phyloP scores from a whole-genome alignment of 2,329 filamentous ascomycete species.

The Whalleya microplaca region DNA sequence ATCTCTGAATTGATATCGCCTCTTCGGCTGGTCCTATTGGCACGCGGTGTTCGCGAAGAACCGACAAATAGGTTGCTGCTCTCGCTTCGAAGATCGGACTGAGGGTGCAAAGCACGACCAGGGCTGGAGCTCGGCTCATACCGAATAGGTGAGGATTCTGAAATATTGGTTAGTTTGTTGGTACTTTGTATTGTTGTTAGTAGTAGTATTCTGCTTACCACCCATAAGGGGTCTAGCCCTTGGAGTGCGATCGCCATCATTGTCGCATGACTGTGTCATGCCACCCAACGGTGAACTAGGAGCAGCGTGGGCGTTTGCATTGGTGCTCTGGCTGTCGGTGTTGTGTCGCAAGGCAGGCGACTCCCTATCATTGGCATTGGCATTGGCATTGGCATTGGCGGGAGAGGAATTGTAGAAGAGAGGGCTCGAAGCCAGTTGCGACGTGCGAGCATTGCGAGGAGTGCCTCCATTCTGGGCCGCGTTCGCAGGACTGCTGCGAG shows the following conservation, averaged over 20 bases:
- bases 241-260: constrained; percentile 71
- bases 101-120: constrained; percentile 62
- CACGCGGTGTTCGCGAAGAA: constrained; percentile 56
- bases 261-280: constrained; percentile 57
- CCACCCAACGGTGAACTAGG: constrained; percentile 65
- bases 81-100: constrained; percentile 77
- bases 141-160: constrained; percentile 90
- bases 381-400: constrained; percentile 37
- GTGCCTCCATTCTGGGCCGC: constrained; percentile 41
- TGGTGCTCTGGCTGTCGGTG: constrained; percentile 59
- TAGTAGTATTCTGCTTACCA: constrained; percentile 52
- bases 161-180: constrained; percentile 1
- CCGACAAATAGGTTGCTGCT: constrained; percentile 87
- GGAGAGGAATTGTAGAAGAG: constrained; percentile 70
- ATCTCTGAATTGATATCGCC: constrained; percentile 88
- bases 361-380: constrained; percentile 40
- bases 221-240: constrained; percentile 66
- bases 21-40: constrained; percentile 62
- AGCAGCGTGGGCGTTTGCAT: constrained; percentile 36
- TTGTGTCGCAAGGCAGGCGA: constrained; percentile 62
- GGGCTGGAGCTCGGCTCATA: constrained; percentile 92
- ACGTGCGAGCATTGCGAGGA: constrained; percentile 50
- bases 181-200: constrained; percentile 2
- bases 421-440: constrained; percentile 74
- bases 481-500: constrained; percentile 51